phyloP scores from a whole-genome alignment of 495 filamentous ascomycete species.

The Aspergillus nidulans region DNA sequence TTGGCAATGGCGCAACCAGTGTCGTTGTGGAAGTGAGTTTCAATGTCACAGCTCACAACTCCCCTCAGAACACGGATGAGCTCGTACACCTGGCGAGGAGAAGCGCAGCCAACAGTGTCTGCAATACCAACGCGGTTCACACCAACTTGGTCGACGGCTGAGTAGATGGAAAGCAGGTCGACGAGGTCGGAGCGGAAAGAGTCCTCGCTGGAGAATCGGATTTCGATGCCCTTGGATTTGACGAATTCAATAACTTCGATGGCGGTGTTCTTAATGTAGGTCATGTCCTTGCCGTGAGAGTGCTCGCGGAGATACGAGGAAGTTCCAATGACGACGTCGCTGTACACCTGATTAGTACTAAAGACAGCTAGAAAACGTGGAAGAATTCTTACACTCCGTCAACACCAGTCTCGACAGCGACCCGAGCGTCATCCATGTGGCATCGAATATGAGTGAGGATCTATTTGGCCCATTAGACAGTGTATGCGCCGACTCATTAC shows the following conservation, averaged over 20 bases:
- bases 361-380: neutral
- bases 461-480: constrained; percentile 35
- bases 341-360: constrained; percentile 21
- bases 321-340: constrained; percentile 91
- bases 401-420: constrained; percentile 84
- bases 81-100: constrained; percentile 82
- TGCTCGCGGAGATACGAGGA: constrained; percentile 88
- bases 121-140: constrained; percentile 82
- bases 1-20: constrained; percentile 53
- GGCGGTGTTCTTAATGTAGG: constrained; percentile 83
- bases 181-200: constrained; percentile 80
- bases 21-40: constrained; percentile 54
- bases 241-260: constrained; percentile 93
- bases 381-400: constrained; percentile 53
- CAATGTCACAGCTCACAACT: constrained; percentile 50
- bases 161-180: constrained; percentile 72
- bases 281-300: constrained; percentile 92
- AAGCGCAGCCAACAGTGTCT: constrained; percentile 77
- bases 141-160: constrained; percentile 72
- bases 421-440: constrained; percentile 86
- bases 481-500: neutral
- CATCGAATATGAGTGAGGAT: constrained; percentile 82
- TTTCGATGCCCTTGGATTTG: constrained; percentile 85
- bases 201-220: constrained; percentile 73
- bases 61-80: constrained; percentile 60